phyloP scores from a whole-genome alignment of 352 stramenopile genomes.

The Chrysophaeum taylorii region DNA sequence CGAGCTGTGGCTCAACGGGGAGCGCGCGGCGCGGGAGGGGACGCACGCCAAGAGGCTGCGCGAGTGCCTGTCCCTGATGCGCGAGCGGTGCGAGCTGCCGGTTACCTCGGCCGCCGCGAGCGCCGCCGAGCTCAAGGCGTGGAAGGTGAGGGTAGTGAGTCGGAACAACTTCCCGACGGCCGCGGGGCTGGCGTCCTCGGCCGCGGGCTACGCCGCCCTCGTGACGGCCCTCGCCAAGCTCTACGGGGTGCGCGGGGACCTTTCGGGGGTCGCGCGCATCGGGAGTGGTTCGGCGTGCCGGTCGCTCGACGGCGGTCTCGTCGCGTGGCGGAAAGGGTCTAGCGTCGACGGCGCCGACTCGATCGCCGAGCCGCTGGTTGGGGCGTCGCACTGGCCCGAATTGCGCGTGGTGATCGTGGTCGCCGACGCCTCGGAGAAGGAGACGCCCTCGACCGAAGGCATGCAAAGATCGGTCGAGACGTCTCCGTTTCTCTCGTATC shows the following conservation, averaged over 20 bases:
- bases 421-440: conserved; percentile 87
- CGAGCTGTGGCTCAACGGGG: conserved; percentile 89
- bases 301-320: conserved; percentile 90
- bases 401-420: conserved; percentile 89
- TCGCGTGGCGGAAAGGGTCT: conserved; percentile 82
- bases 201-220: conserved; percentile 78
- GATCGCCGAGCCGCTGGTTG: conserved; percentile 53
- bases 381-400: conserved; percentile 81
- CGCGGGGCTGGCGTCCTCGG: conserved; percentile 89
- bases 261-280: conserved; percentile 80
- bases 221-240: conserved; percentile 75
- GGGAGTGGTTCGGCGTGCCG: conserved; percentile 87
- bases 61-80: conserved; percentile 53
- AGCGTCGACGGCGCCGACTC: conserved; percentile 57
- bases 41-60: conserved; percentile 61
- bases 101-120: conserved; percentile 66
- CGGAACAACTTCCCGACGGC: conserved; percentile 97
- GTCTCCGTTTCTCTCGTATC: conserved; percentile 72
- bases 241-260: conserved; percentile 69
- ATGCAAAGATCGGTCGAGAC: conserved; percentile 88
- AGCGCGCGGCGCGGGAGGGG: conserved; percentile 29
- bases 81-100: conserved; percentile 56
- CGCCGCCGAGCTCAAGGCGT: conserved; percentile 23
- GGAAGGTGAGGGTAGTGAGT: conserved; percentile 78
- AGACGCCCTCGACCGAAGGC: conserved; percentile 85